These are phyloP conservation scores for Fraxinus anomala DNA, from an alignment of 257 asterid genomes.

Conservation along the genomic window DNA sequence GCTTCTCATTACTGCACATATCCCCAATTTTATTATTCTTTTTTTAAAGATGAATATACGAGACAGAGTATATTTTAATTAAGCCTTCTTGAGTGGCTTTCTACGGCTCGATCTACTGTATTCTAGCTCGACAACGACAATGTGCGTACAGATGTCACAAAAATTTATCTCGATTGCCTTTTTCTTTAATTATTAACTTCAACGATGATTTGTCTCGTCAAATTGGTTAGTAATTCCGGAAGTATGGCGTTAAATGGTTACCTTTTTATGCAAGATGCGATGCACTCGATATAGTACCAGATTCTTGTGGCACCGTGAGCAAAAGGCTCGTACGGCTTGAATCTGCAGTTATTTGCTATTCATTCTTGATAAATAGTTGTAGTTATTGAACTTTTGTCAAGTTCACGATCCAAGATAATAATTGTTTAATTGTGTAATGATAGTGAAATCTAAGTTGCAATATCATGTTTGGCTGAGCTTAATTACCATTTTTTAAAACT, in stretches of 20 bases:
- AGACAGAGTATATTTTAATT: too few species aligned
- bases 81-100: too few species aligned
- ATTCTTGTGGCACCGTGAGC: neutral
- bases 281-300: neutral
- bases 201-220: neutral
- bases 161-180: neutral
- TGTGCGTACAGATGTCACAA: too few species aligned
- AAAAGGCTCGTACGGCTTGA: neutral
- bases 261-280: neutral
- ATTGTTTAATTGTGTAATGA: neutral
- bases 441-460: neutral
- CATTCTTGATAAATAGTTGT: neutral
- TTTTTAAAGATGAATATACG: too few species aligned
- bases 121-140: too few species aligned
- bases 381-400: neutral
- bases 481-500: too few species aligned
- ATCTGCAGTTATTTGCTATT: neutral
- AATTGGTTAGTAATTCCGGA: too few species aligned
- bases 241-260: neutral
- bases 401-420: neutral
- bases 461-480: neutral
- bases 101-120: too few species aligned
- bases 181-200: too few species aligned
- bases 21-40: too few species aligned
- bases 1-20: too few species aligned